Percentiles rank a stretch among this genome's conserved stretches.
Conservation (phyloP, 805 yeast species). For the Yamadazyma ubonensis region DNA sequence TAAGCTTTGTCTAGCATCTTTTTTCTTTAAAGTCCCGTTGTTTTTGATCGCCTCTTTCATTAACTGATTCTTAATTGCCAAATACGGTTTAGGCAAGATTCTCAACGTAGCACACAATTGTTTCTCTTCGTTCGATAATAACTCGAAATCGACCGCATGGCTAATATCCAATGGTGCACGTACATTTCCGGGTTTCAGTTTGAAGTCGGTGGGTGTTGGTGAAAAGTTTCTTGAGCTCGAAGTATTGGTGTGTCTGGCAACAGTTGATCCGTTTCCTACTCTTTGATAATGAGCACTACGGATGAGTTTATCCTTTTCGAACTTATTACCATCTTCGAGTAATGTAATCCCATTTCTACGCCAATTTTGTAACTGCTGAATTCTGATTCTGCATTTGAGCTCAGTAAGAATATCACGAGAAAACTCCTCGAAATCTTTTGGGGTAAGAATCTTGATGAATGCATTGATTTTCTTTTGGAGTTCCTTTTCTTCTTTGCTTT, state of each 20-base stretch:
- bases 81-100: slow-evolving; percentile 87
- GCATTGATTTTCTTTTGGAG: slow-evolving; percentile 73
- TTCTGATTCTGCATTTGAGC: slow-evolving; percentile 72
- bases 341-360: slow-evolving; percentile 85
- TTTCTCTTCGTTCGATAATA: slow-evolving; percentile 86
- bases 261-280: slow-evolving; percentile 40
- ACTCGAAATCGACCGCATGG: slow-evolving; percentile 77
- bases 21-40: slow-evolving; percentile 80
- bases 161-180: slow-evolving; percentile 63
- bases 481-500: slow-evolving; percentile 89
- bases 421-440: slow-evolving; percentile 76
- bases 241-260: slow-evolving; percentile 15
- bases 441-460: slow-evolving; percentile 75
- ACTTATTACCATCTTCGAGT: slow-evolving; percentile 76
- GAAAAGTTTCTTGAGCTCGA: slow-evolving; percentile 20
- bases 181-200: slow-evolving; percentile 45
- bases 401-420: slow-evolving; percentile 73
- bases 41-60: slow-evolving; percentile 84
- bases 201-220: slow-evolving; percentile 39
- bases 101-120: slow-evolving; percentile 78
- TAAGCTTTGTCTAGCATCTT: slow-evolving; percentile 78
- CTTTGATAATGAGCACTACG: slow-evolving; percentile 64
- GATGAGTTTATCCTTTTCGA: slow-evolving; percentile 81
- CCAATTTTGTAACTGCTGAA: slow-evolving; percentile 91
- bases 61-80: slow-evolving; percentile 86